These are phyloP conservation scores for Aquilaria yunnanensis DNA, from an alignment of 345 rosid species.

Conservation along the genomic window DNA sequence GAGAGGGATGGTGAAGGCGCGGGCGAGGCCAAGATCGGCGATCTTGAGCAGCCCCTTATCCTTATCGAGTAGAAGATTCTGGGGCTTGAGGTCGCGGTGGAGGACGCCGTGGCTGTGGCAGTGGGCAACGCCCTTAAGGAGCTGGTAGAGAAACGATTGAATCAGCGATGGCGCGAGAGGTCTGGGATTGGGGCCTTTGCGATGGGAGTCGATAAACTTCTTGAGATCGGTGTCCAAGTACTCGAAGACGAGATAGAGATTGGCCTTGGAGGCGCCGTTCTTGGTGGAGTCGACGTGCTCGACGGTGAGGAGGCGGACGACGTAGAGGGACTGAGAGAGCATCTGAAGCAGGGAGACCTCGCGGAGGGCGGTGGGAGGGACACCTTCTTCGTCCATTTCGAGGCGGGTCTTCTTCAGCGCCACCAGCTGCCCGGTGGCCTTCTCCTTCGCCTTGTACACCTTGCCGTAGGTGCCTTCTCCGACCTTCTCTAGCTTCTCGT, in stretches of 20 bases:
- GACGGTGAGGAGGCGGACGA: conserved; percentile 86
- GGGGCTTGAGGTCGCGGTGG: conserved; percentile 91
- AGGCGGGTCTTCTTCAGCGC: conserved; percentile 90
- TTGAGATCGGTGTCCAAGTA: conserved; percentile 93
- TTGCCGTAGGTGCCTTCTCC: conserved; percentile 98
- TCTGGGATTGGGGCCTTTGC: conserved; percentile 70
- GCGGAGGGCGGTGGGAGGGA: conserved; percentile 95
- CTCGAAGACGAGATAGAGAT: conserved; percentile 84
- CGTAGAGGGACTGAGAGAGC: conserved; percentile 82
- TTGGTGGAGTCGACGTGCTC: conserved; percentile 59
- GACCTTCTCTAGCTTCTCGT: conserved; percentile 94
- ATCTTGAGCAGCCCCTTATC: conserved; percentile 78
- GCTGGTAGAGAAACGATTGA: conserved; percentile 79
- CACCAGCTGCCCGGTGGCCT: conserved; percentile 63
- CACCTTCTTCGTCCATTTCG: conserved; percentile 97
- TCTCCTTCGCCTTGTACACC: conserved; percentile 92
- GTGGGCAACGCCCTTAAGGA: conserved; percentile 89
- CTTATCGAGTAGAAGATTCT: conserved; percentile 82
- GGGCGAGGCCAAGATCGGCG: conserved; percentile 89
- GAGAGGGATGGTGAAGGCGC: conserved; percentile 88
- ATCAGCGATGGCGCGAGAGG: conserved; percentile 51
- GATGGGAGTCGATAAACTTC: conserved; percentile 72
- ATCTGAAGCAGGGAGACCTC: conserved; percentile 92
- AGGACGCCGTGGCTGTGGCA: conserved; percentile 95
- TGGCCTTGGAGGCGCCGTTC: conserved; percentile 39